phyloP scores from a whole-genome alignment of 2,329 filamentous ascomycete species.

The Trichoderma aggressivum region DNA sequence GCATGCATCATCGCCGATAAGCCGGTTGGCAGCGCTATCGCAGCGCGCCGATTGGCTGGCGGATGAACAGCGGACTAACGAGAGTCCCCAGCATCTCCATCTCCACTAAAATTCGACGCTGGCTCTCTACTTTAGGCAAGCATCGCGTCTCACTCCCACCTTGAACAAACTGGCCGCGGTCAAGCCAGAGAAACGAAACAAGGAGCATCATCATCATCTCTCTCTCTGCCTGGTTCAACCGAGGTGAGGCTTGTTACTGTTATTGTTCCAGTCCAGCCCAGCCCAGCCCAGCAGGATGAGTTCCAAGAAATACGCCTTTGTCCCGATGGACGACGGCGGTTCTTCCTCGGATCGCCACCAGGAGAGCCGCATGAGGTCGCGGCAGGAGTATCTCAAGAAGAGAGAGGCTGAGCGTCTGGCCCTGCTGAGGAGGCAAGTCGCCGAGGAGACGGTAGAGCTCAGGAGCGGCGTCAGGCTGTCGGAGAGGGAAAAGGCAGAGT shows the following conservation, averaged over 20 bases:
- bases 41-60: constrained; percentile 22
- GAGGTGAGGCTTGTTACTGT: not conserved
- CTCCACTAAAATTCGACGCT: constrained; percentile 9
- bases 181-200: not conserved
- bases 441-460: constrained; percentile 80
- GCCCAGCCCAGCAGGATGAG: constrained; percentile 36
- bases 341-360: constrained; percentile 28
- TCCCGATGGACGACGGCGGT: constrained; percentile 64
- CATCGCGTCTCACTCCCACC: constrained; percentile 17
- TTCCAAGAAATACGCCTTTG: constrained; percentile 62
- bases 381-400: constrained; percentile 92
- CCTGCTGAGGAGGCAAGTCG: constrained; percentile 83
- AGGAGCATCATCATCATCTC: not conserved
- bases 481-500: constrained; percentile 78
- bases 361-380: constrained; percentile 66
- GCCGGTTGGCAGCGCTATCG: constrained; percentile 24
- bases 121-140: constrained; percentile 1
- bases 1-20: constrained; percentile 11
- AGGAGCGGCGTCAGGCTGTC: constrained; percentile 72
- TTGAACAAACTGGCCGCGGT: constrained; percentile 1
- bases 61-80: constrained; percentile 19
- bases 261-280: not conserved
- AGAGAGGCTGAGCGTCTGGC: constrained; percentile 81
- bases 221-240: not conserved
- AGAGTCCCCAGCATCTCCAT: not conserved